Conservation (phyloP, 2,329 filamentous ascomycete species). For the Colletotrichum paranaense region DNA sequence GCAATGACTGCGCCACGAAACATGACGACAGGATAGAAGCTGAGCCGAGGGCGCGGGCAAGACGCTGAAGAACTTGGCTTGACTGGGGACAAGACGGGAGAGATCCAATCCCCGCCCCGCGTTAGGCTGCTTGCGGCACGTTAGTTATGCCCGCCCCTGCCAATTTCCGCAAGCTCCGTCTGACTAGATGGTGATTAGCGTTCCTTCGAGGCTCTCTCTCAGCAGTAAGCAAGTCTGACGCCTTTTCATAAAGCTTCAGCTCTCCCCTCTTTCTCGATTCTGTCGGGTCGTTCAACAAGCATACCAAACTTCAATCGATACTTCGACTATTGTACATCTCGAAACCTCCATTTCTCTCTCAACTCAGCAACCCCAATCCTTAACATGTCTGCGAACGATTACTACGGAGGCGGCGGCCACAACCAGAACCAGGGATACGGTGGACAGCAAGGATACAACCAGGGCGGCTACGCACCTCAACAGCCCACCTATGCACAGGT, state of each 20-base stretch:
- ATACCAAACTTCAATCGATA: background rate
- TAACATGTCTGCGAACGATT: conserved; percentile 51
- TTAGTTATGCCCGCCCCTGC: conserved; percentile 10
- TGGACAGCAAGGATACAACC: conserved; percentile 37
- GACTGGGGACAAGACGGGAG: background rate
- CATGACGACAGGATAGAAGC: background rate
- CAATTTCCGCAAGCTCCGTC: conserved; percentile 31
- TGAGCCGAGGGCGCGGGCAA: background rate
- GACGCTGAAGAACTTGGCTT: background rate
- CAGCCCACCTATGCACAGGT: conserved; percentile 43
- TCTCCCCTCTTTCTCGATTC: background rate
- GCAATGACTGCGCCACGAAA: conserved; percentile 29
- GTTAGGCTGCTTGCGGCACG: background rate
- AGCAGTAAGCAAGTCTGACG: background rate
- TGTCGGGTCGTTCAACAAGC: background rate
- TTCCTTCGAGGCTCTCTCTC: background rate
- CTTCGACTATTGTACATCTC: background rate
- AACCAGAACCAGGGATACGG: conserved; percentile 37
- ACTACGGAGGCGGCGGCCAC: conserved; percentile 47
- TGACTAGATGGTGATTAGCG: background rate
- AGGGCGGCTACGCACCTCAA: conserved; percentile 39
- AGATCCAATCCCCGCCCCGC: background rate
- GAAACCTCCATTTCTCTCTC: no score
- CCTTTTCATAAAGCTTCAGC: conserved; percentile 13
- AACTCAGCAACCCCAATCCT: background rate